Base-by-base conservation (phyloP, 352 stramenopile species). In the Pythium insidiosum region DNA sequence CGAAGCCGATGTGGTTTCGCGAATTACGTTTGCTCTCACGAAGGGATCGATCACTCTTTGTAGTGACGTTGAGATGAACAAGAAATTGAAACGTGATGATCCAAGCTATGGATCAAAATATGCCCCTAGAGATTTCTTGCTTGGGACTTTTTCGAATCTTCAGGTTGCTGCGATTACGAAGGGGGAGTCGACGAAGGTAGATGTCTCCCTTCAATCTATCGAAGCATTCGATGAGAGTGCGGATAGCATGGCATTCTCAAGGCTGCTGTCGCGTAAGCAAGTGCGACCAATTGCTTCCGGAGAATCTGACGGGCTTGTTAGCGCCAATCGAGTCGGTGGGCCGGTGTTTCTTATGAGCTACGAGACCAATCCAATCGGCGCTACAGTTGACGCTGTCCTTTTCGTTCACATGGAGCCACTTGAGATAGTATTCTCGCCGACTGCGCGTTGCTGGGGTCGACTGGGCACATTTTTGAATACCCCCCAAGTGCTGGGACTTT, bases 371-470 rank as follows among this genome's bases (percentile, higher is more conserved):
- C 73, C 73, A 21, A 35, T 58, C 6, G 70, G 77, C 33, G 71
- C 76, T 24, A 73, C 56, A 16, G 73, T 75, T 16, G 78, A 93
- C 61, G 76, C 80, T 12, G 74, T 65, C 2, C 51, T 94, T 19
- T 88, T 83, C 52, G 71, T 90, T 38, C 73, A 88, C 41, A 78
- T 94, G 69, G 80, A 94, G 41, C 83, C 83, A 11, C 58, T 94
- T 7, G 80, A 93, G 61, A 84, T 94, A 31, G 68, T 94, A 5
- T 66, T 91, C 24, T 94, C 83, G 22, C 83, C 83, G 34, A 94
- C 83, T 24, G 80, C 83, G 38, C 57, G 66, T 26, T 94, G 83
- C 31, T 94, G 83, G 83, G 76, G 70, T 5, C 70, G 80, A 12
- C 53, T 92, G 35, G 61, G 68, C 11, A 72, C 66, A 6, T 94